phyloP scores from a whole-genome alignment of 2,329 filamentous ascomycete species.

The Colletotrichum sp. region DNA sequence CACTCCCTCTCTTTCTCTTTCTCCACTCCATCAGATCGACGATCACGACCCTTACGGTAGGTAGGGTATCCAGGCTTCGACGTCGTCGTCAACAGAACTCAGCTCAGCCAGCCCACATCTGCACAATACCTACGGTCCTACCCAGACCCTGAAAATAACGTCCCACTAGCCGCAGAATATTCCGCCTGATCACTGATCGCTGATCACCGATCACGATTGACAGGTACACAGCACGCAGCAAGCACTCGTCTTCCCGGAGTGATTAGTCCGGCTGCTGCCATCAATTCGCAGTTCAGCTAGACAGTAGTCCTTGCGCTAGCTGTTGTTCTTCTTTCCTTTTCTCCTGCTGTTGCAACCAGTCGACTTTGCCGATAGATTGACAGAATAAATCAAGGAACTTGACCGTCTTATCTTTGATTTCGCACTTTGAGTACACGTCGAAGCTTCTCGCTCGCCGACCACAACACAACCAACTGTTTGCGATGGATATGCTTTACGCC shows the following conservation, averaged over 20 bases:
- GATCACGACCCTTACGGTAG: constrained; percentile 4
- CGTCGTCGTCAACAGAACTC: background rate
- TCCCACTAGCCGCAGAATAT: background rate
- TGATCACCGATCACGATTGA: constrained; percentile 8
- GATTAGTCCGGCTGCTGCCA: background rate
- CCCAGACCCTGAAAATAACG: constrained; percentile 10
- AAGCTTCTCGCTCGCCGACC: background rate
- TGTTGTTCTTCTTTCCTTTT: background rate
- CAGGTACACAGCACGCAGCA: background rate
- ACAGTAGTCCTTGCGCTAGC: background rate
- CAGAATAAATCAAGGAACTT: background rate
- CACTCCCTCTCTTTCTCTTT: background rate
- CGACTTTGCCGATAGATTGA: background rate
- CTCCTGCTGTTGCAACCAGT: background rate
- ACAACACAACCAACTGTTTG: background rate
- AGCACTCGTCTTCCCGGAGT: background rate
- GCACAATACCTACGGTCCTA: background rate
- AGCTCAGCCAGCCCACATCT: background rate
- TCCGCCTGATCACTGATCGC: constrained; percentile 6
- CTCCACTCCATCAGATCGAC: constrained; percentile 6
- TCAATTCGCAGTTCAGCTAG: background rate
- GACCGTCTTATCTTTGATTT: background rate
- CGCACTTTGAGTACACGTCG: background rate
- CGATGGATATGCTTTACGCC: background rate
- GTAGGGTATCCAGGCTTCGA: background rate